These are phyloP conservation scores for Fusarium austroafricanum DNA, from an alignment of 2,329 filamentous ascomycete species.

Conservation along the genomic window DNA sequence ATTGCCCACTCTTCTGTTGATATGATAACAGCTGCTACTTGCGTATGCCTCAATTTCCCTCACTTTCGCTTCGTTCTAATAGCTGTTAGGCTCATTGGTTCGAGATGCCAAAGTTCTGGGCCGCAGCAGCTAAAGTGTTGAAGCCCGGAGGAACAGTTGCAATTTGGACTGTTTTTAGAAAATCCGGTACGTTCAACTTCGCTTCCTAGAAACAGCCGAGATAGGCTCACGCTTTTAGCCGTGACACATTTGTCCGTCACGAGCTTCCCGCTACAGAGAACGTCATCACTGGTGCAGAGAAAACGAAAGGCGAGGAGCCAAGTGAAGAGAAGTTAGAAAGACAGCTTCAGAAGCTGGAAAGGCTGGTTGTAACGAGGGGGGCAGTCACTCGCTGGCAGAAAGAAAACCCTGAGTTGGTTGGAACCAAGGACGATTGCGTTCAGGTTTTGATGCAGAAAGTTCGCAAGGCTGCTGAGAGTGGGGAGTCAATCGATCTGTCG, in stretches of 20 bases:
- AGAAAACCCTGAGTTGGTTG: background rate
- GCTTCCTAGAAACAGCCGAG: too few relatives aligned
- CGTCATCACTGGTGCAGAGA: background rate
- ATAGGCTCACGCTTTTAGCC: too few relatives aligned
- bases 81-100: slow-evolving; percentile 7
- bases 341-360: background rate
- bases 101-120: slow-evolving; percentile 17
- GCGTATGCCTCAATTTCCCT: rapidly evolving
- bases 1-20: background rate
- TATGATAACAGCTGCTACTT: slow-evolving; percentile 13
- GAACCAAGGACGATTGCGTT: background rate
- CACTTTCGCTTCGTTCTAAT: rapidly evolving
- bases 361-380: background rate
- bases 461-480: background rate
- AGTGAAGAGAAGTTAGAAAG: too few relatives aligned
- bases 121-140: background rate
- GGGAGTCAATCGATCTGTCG: background rate
- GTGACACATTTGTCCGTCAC: background rate
- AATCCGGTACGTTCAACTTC: background rate
- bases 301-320: too few relatives aligned
- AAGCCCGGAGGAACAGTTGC: slow-evolving; percentile 10
- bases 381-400: slow-evolving; percentile 6
- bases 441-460: background rate
- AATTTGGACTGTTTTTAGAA: slow-evolving; percentile 7
- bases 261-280: background rate